Evolutionary conservation across 495 filamentous ascomycete species (phyloP), one percentile per base, ranked within the genome.

Genomic region (Hypoxylon crocopeplum): DNA sequence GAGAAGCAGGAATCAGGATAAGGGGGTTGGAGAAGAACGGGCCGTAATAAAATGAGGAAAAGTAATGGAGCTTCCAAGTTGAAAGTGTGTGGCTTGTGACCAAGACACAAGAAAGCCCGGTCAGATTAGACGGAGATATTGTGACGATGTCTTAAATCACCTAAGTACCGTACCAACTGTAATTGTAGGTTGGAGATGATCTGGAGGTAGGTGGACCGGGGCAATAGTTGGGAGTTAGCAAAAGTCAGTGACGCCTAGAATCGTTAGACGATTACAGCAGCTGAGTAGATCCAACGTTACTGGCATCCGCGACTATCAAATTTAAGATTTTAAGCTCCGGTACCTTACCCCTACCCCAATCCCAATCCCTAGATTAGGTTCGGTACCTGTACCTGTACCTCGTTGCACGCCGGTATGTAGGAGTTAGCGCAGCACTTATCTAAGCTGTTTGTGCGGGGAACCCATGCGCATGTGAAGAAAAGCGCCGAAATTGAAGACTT

Each of bases 401-500:
- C n/a, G n/a, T n/a, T n/a, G n/a, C n/a, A n/a, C n/a, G n/a, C n/a
- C n/a, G n/a, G n/a, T n/a, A n/a, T n/a, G n/a, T n/a, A n/a, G n/a
- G n/a, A 20, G 22, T 46, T 7, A 13, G 13, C 7, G 22, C 16
- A 22, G 8, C 20, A 16, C 40, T 62, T 62, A 62, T 62, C 59
- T 57, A 51, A 62, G 42, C 38, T 45, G 12, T 19, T 42, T 10
- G 41, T 63, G 53, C 59, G 59, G 59, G 53, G 52, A 58, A 58
- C 22, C 59, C 59, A 54, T 58, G 59, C 48, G 53, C 56, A 52
- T 29, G 38, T 25, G 0, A 38, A 41, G 39, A 49, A 62, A 58
- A 56, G 30, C 59, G 54, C 59, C 53, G 59, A 63, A 38, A 63
- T 62, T 62, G 40, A 38, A 20, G 32, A n/a, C 20, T 19, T 22